Percentiles rank a stretch among this genome's conserved stretches.
phyloP scores from a whole-genome alignment of 306 rosid genomes.

The Erythrophleum fordii region DNA sequence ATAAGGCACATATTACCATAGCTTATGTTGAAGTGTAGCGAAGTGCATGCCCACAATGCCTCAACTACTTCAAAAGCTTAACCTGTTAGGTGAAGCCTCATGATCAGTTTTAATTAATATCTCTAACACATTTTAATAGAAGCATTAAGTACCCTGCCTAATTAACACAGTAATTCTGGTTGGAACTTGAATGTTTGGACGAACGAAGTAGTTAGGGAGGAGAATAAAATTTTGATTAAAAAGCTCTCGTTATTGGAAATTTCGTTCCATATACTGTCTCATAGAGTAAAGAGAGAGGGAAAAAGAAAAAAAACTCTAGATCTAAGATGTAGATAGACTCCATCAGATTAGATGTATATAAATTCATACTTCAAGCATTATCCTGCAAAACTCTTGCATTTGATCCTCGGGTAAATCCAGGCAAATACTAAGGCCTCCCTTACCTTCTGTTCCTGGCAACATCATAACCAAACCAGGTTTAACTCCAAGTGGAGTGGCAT shows the following conservation, averaged over 20 bases:
- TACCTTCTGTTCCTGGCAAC: constrained; percentile 41
- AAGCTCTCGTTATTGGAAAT: neutral
- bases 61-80: too few species aligned
- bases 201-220: too few species aligned
- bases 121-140: too few species aligned
- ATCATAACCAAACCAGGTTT: constrained; percentile 54
- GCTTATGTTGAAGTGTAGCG: too few species aligned
- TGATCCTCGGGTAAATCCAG: constrained; percentile 45
- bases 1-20: too few species aligned
- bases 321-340: neutral
- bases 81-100: too few species aligned
- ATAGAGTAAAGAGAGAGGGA: too few species aligned
- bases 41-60: too few species aligned
- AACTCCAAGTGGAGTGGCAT: constrained; percentile 47
- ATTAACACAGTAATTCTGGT: too few species aligned
- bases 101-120: too few species aligned
- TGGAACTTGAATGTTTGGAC: too few species aligned
- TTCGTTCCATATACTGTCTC: neutral
- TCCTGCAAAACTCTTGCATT: constrained; percentile 46
- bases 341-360: neutral
- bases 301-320: neutral
- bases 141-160: too few species aligned
- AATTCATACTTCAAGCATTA: constrained; percentile 41
- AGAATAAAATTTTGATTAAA: neutral
- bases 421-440: constrained; percentile 49